A percentile compares a stretch with the other conserved stretches of the same genome.
Evolutionary conservation across 1,284 basidiomycete genomes (phyloP).

Genomic region (Moniliella sp.): DNA sequence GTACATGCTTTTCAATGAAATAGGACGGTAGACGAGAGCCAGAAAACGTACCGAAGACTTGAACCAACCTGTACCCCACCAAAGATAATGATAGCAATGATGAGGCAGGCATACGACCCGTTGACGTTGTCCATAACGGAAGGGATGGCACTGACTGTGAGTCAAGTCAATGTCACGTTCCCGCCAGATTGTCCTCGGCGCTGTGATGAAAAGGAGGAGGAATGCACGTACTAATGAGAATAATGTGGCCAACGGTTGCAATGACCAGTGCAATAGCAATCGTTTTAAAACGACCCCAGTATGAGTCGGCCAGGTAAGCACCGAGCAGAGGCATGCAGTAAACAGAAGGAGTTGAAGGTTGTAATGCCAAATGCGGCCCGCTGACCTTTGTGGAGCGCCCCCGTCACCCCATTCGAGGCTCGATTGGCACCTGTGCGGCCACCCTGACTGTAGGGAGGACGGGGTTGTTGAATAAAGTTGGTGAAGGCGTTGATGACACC

Average conservation of each 20-base stretch:
- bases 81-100: constrained; percentile 28
- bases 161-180: too few species aligned
- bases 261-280: constrained; percentile 34
- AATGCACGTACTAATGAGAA: too few species aligned
- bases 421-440: too few species aligned
- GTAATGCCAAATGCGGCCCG: constrained; percentile 23
- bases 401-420: constrained; percentile 7
- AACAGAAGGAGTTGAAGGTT: constrained; percentile 29
- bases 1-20: too few species aligned
- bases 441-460: constrained; percentile 12
- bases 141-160: constrained; percentile 51
- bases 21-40: too few species aligned
- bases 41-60: constrained; percentile 38
- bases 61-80: constrained; percentile 51
- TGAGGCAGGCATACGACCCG: constrained; percentile 45
- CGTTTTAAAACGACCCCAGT: constrained; percentile 38
- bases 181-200: too few species aligned
- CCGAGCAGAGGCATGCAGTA: constrained; percentile 24
- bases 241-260: constrained; percentile 41
- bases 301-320: constrained; percentile 35
- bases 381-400: constrained; percentile 26
- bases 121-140: constrained; percentile 42
- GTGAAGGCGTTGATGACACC: constrained; percentile 23
- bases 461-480: constrained; percentile 23
- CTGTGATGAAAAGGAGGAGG: too few species aligned